A percentile compares a stretch with the other conserved stretches of the same genome.
Evolutionary conservation across 768 basidiomycete species (phyloP).

Genomic region (Pleurotus salmoneostramineus): DNA sequence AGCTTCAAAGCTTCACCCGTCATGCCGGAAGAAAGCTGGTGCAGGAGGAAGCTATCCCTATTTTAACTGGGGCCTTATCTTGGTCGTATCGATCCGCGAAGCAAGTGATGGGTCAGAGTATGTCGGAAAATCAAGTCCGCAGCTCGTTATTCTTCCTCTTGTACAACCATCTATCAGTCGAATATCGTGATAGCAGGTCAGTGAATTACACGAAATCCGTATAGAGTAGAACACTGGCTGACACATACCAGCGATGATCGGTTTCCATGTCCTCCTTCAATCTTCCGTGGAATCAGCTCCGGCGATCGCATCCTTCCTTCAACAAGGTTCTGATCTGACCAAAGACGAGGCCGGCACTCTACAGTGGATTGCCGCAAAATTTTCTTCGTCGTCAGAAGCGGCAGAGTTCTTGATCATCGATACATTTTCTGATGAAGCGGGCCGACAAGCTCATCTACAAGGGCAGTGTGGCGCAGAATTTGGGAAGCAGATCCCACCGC

Average conservation of each 20-base stretch:
- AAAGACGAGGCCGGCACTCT: slow-evolving; percentile 29
- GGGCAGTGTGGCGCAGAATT: slow-evolving; percentile 30
- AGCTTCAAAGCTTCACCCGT: no score
- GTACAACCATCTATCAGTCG: no score
- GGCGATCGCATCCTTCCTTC: slow-evolving; percentile 24
- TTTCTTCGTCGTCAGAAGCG: slow-evolving; percentile 14
- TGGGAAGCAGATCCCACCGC: slow-evolving; percentile 26
- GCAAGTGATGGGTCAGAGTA: no score
- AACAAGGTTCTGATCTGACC: slow-evolving; percentile 22
- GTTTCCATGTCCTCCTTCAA: not conserved
- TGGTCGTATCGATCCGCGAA: no score
- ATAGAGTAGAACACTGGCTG: no score
- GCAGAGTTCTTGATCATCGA: slow-evolving; percentile 32
- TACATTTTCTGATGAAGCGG: slow-evolving; percentile 29
- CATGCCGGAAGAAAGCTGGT: no score
- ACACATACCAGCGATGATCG: not conserved
- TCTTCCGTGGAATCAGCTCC: not conserved
- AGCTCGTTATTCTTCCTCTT: no score
- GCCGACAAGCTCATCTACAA: slow-evolving; percentile 27
- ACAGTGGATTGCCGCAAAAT: slow-evolving; percentile 34
- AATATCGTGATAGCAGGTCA: no score
- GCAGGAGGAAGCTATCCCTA: no score
- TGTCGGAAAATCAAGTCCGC: no score
- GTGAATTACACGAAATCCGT: no score
- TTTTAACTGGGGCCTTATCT: no score